Percentiles rank a stretch among this genome's conserved stretches.
Evolutionary conservation across 2,329 filamentous ascomycete genomes (phyloP).

Genomic region (Colletotrichum agaves): DNA sequence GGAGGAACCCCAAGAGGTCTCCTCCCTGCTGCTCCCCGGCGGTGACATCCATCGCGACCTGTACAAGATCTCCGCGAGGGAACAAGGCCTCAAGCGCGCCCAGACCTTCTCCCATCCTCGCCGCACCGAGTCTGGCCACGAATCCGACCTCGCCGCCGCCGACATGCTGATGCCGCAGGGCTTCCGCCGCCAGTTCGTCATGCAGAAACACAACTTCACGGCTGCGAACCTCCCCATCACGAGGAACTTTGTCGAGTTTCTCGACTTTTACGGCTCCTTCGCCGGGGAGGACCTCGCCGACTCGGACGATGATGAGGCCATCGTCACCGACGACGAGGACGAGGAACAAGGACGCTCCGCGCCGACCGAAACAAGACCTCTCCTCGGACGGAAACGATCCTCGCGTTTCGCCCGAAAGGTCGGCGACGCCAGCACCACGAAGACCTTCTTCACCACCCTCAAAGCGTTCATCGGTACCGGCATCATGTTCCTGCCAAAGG

Average conservation of each 20-base stretch:
- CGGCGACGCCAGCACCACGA: conserved; percentile 74
- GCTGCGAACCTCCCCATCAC: conserved; percentile 63
- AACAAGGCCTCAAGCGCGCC: conserved; percentile 63
- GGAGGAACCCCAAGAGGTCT: conserved; percentile 57
- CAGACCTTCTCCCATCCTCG: conserved; percentile 72
- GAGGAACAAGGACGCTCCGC: conserved; percentile 48
- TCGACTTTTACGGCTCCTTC: conserved; percentile 81
- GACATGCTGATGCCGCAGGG: conserved; percentile 38
- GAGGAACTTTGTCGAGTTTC: conserved; percentile 78
- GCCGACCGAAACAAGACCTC: conserved; percentile 65
- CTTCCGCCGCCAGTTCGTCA: conserved; percentile 61
- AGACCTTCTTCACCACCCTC: conserved; percentile 81
- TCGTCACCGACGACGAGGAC: conserved; percentile 57
- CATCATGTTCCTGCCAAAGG: conserved; percentile 85
- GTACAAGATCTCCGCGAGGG: conserved; percentile 75
- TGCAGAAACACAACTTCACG: conserved; percentile 45
- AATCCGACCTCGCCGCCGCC: conserved; percentile 36
- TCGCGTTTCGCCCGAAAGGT: conserved; percentile 52
- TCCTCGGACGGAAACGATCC: conserved; percentile 67
- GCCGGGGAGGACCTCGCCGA: conserved; percentile 76
- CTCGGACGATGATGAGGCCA: conserved; percentile 71
- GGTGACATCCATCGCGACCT: conserved; percentile 84
- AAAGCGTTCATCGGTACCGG: conserved; percentile 85
- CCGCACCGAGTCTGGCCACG: conserved; percentile 37
- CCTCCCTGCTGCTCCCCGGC: conserved; percentile 77